Conservation (phyloP, 331 rosid genomes). For the Quercus lobata region DNA sequence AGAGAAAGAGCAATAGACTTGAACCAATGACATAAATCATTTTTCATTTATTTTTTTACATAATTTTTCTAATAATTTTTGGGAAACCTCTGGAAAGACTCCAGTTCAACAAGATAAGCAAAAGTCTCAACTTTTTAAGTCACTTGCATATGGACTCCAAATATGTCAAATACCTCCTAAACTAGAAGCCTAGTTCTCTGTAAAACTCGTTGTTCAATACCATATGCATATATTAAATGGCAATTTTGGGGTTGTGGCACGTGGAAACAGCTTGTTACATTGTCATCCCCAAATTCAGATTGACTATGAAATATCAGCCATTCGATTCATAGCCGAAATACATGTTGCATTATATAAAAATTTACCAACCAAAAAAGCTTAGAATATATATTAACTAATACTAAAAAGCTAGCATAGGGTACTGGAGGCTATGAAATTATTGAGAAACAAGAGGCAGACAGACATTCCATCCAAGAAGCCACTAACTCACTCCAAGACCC, state of each 20-base stretch:
- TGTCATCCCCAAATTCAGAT: not conserved
- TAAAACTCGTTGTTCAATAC: not conserved
- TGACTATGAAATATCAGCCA: not conserved
- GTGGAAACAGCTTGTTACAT: not conserved
- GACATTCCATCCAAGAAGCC: slow-evolving; percentile 21
- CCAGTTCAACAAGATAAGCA: not conserved
- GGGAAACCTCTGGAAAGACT: no score
- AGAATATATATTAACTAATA: not conserved
- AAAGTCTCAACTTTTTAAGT: not conserved
- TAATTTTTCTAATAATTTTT: not conserved
- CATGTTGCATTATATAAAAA: not conserved
- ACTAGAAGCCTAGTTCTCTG: not conserved
- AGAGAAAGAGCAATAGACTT: not conserved
- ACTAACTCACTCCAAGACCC: not conserved
- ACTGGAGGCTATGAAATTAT: slow-evolving; percentile 1
- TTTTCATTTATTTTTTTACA: not conserved
- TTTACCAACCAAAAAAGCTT: not conserved
- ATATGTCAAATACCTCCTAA: not conserved
- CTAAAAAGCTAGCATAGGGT: not conserved
- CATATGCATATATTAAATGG: not conserved
- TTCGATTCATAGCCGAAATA: not conserved
- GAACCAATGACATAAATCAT: not conserved
- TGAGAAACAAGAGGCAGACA: not conserved
- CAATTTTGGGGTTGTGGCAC: not conserved
- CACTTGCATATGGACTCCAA: not conserved